Base-by-base conservation (phyloP, 208 protist genomes). In the Leishmania martiniquensis region DNA sequence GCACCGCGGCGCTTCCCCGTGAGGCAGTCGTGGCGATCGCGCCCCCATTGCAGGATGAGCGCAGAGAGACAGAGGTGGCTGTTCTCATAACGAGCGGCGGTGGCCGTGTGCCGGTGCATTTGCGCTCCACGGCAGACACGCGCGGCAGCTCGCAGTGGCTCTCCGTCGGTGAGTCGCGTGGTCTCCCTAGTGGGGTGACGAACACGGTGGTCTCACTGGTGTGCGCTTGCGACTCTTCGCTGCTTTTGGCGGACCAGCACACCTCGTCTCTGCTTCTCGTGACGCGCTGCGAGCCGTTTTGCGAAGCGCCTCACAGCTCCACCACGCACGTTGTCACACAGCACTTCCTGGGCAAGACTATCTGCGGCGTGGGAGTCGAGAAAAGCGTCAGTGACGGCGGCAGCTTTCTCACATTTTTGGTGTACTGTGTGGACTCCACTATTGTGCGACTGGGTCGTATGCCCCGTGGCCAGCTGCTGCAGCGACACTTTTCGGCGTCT, bases 401-500 rank as follows among this genome's bases (percentile, higher is more conserved):
- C 65, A 73, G 70, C 55, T 77, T 67, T 25, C 73, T 83, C 63
- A 83, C 59, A 0, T 83, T 95, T 83, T 77, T 85, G 78, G 80
- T 93, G 10, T 95, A 95, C 72, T 89, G 85, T 22, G 70, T 52
- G 42, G 78, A 76, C 70, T 85, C 86, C 42, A 77, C 86, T 42
- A 69, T 88, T 4, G 78, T 85, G 29, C 81, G 78, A 25, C 81
- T 93, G 42, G 78, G 76, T 12, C 81, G 83, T 62, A 81, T 90
- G 52, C 81, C 83, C 22, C 75, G 77, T 15, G 84, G 86, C 17
- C 80, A 82, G 77, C 81, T 81, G 44, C 80, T 90, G 65, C 76
- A 76, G 75, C 76, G 83, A 59, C 72, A 80, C 34, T 87, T 87
- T 70, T 62, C 76, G 52, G 74, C 71, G 17, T 83, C 83, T 34